Evolutionary conservation across 139 green algal genomes (phyloP), one percentile per base, ranked within the genome.

Genomic region (Chlamydomonas sp.): DNA sequence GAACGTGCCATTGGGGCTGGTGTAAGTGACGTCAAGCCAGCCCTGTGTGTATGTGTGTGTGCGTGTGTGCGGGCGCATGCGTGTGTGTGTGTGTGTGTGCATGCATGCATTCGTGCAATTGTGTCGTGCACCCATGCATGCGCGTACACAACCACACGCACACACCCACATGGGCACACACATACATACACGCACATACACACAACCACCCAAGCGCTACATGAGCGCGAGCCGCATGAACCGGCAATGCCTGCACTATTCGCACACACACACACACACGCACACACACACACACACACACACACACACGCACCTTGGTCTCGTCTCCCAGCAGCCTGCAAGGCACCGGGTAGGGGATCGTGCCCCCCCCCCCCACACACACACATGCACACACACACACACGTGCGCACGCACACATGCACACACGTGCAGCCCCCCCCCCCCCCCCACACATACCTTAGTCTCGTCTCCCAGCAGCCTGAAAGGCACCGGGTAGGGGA

Each of bases 401-500:
- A n/a, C n/a, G n/a, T n/a, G n/a, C n/a, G 2, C 5, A 1, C 48
- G 48, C 35, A 28, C 59, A 71, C 29, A 59, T 5, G 16, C 34
- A 61, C 35, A n/a, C n/a, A n/a, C n/a, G n/a, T n/a, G n/a, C n/a
- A n/a, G n/a, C n/a, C n/a, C n/a, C n/a, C n/a, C n/a, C n/a, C n/a
- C n/a, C n/a, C n/a, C n/a, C n/a, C 2, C 49, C 16, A 33, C 37
- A 64, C 48, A 3, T 36, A 89, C 91, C 84, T 98, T 97, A 35
- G 79, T 82, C 72, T 98, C 94, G 73, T 99, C 90, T 0, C 89
- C 91, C 36, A 99, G 81, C 8, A 97, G 73, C 29, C 80, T 74
- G 78, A 99, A 99, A 4, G 94, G 94, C 43, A 99, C 94, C 3
- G 92, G 94, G 78, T 98, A 99, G 3, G 94, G 94, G 1, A 96